phyloP scores from a whole-genome alignment of 805 yeast genomes.

The Cyberlindnera mrakii region DNA sequence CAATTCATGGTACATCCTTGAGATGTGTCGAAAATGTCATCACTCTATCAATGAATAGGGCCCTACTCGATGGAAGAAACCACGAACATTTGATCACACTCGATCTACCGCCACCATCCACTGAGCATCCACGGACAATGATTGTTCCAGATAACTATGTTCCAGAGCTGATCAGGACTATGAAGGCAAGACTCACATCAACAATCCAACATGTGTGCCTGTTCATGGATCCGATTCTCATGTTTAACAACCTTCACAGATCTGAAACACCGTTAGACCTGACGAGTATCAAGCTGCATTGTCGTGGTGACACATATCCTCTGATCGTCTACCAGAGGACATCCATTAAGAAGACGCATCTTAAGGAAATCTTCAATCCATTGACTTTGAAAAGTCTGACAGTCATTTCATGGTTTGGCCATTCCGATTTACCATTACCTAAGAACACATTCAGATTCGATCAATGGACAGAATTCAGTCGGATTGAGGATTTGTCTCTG shows the following conservation, averaged over 20 bases:
- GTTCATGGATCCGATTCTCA: conserved; percentile 33
- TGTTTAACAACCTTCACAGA: conserved; percentile 28
- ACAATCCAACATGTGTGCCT: conserved; percentile 23
- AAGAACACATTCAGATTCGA: conserved; percentile 25
- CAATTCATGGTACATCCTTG: conserved; percentile 25
- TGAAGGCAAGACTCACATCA: conserved; percentile 20
- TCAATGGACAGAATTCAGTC: conserved; percentile 30
- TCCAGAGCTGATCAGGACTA: conserved; percentile 24
- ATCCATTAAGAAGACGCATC: conserved; percentile 17
- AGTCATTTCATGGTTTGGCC: conserved; percentile 37
- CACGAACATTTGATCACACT: conserved; percentile 18
- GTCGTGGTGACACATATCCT: conserved; percentile 35
- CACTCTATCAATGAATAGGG: conserved; percentile 31
- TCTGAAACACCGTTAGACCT: conserved; percentile 26
- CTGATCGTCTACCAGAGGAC: conserved; percentile 22
- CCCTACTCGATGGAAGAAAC: conserved; percentile 25
- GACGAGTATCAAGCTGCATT: conserved; percentile 33
- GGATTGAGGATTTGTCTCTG: conserved; percentile 33
- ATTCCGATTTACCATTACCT: conserved; percentile 24
- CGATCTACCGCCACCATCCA: conserved; percentile 27
- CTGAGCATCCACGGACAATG: conserved; percentile 6
- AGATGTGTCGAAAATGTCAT: conserved; percentile 35
- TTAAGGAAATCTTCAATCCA: conserved; percentile 32
- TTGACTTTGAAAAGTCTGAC: conserved; percentile 31
- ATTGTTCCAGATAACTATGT: conserved; percentile 11